Conservation (phyloP, 2,329 filamentous ascomycete species). For the Fusarium sp. region DNA sequence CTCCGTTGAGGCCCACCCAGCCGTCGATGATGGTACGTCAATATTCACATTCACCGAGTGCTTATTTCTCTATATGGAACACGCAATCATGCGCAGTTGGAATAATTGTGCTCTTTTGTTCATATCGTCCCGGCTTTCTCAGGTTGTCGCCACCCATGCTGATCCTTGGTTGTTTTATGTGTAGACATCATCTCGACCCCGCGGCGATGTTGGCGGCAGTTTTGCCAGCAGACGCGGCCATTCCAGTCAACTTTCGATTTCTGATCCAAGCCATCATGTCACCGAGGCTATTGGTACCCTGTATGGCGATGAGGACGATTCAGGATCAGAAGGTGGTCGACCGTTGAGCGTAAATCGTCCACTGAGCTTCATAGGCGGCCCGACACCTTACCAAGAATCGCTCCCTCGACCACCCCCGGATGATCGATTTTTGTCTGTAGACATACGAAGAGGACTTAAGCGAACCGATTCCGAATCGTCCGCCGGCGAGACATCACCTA, state of each 20-base stretch:
- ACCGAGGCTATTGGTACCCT: conserved; percentile 92
- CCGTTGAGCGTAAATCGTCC: conserved; percentile 74
- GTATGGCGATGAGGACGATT: conserved; percentile 80
- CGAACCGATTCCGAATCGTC: conserved; percentile 58
- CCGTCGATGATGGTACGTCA: conserved; percentile 60
- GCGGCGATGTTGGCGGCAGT: conserved; percentile 62
- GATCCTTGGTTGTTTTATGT: conserved; percentile 29
- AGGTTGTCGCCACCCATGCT: conserved; percentile 33
- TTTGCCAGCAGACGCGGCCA: conserved; percentile 68
- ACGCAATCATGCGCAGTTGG: not conserved
- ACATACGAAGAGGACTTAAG: conserved; percentile 52
- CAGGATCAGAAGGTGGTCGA: conserved; percentile 62
- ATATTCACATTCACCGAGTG: conserved; percentile 15
- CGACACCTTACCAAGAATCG: conserved; percentile 61
- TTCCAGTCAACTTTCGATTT: conserved; percentile 70
- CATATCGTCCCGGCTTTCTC: not conserved
- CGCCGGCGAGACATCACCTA: conserved; percentile 39
- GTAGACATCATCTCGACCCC: conserved; percentile 66
- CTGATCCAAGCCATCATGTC: conserved; percentile 91
- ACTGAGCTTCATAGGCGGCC: conserved; percentile 73
- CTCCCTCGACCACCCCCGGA: conserved; percentile 48
- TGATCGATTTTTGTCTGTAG: conserved; percentile 45
- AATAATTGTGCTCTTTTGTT: not conserved
- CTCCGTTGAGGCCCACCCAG: conserved; percentile 48
- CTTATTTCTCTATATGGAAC: not conserved